Evolutionary conservation across 768 basidiomycete genomes (phyloP).

Genomic region (Solioccasus polychromus): DNA sequence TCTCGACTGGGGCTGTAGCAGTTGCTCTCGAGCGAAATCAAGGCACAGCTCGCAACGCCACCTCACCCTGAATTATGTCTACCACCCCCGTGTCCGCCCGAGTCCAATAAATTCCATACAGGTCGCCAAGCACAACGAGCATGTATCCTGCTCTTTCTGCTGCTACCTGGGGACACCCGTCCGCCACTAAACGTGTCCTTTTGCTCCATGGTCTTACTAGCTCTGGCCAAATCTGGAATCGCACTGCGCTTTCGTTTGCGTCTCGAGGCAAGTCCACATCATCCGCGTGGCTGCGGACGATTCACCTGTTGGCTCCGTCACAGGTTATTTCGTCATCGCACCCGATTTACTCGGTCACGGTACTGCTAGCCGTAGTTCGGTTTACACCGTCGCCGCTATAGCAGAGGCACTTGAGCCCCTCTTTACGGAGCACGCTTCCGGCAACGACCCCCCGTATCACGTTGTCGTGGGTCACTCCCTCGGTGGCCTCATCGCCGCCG

Average conservation of each 20-base stretch:
- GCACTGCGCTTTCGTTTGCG: conserved; percentile 13
- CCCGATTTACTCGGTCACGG: conserved; percentile 26
- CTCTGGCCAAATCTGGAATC: conserved; percentile 15
- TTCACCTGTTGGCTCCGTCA: background rate
- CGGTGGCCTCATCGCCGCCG: conserved; percentile 14
- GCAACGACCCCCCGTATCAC: background rate
- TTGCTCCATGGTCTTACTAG: conserved; percentile 20
- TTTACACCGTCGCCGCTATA: conserved; percentile 14
- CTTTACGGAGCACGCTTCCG: background rate
- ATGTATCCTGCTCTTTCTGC: too few relatives aligned
- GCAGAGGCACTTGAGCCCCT: conserved; percentile 12
- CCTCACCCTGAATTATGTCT: background rate
- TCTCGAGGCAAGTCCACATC: conserved; percentile 12
- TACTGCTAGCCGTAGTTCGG: background rate
- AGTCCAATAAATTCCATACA: too few relatives aligned
- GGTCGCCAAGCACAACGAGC: too few relatives aligned
- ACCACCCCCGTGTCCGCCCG: too few relatives aligned
- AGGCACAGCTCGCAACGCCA: conserved; percentile 12
- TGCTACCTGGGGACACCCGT: conserved; percentile 19
- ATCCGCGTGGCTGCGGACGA: background rate
- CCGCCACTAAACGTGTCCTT: conserved; percentile 14
- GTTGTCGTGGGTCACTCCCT: conserved; percentile 23
- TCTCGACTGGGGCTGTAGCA: conserved; percentile 17
- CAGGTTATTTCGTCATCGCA: conserved; percentile 25
- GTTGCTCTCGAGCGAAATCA: conserved; percentile 1